Percentiles rank a stretch among this genome's conserved stretches.
Evolutionary conservation across 441 rosid species (phyloP).

Genomic region (Corymbia calophylla): DNA sequence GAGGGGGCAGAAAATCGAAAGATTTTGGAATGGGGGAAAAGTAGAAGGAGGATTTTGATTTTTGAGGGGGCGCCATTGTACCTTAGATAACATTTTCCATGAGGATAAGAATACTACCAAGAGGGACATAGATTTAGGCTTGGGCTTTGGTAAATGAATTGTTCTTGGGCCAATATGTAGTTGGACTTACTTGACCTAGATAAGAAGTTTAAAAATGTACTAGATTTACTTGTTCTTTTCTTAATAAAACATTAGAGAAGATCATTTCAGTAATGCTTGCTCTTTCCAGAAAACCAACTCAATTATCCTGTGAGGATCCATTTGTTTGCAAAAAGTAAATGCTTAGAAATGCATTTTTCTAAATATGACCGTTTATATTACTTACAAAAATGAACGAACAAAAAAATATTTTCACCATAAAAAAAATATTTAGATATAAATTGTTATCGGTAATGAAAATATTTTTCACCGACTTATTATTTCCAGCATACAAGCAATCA

Average conservation of each 20-base stretch:
- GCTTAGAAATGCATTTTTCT: no score
- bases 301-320: background rate
- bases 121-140: background rate
- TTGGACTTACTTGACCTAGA: background rate
- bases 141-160: background rate
- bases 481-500: accelerated
- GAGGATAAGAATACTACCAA: background rate
- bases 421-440: accelerated
- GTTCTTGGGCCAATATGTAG: background rate
- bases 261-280: background rate
- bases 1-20: background rate
- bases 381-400: no score
- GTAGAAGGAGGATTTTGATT: background rate
- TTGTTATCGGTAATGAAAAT: no score
- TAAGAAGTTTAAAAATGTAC: background rate
- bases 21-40: background rate
- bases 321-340: no score
- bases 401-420: background rate
- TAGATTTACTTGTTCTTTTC: background rate
- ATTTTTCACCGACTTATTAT: background rate
- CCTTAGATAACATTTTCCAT: background rate
- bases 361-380: no score
- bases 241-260: background rate
- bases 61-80: background rate
- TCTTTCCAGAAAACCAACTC: background rate